phyloP scores from a whole-genome alignment of 2,329 filamentous ascomycete genomes.

The Neofusicoccum umdonicola region DNA sequence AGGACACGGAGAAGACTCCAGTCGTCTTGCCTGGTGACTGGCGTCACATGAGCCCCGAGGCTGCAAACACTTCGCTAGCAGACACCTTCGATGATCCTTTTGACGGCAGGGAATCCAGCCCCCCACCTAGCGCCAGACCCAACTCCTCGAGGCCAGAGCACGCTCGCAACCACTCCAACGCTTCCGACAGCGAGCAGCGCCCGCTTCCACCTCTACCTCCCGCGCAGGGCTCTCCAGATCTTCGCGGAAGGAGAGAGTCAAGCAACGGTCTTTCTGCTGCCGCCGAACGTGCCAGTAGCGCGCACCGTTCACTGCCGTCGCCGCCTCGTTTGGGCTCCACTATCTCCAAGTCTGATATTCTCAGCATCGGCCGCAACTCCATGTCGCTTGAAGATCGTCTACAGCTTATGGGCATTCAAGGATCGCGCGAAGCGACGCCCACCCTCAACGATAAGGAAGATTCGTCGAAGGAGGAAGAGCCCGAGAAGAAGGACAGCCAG shows the following conservation, averaged over 20 bases:
- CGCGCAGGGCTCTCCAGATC: conserved; percentile 55
- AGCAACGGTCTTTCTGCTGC: conserved; percentile 66
- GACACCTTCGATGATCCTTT: conserved; percentile 65
- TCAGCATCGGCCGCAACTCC: conserved; percentile 68
- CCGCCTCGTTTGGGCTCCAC: conserved; percentile 64
- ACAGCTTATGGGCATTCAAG: conserved; percentile 79
- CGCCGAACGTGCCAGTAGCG: conserved; percentile 67
- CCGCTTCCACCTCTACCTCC: conserved; percentile 84
- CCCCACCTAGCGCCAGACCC: neutral
- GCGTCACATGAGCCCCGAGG: conserved; percentile 72
- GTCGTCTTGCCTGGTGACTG: conserved; percentile 97
- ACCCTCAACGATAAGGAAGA: conserved; percentile 29
- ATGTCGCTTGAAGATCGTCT: conserved; percentile 86
- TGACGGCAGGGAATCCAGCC: conserved; percentile 42
- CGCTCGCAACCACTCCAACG: conserved; percentile 66
- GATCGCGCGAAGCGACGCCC: conserved; percentile 43
- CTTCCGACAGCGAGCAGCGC: conserved; percentile 76
- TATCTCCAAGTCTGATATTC: conserved; percentile 72
- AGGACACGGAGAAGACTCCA: conserved; percentile 95
- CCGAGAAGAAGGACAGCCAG: conserved; percentile 23
- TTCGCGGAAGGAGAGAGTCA: conserved; percentile 52
- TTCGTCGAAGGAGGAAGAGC: neutral
- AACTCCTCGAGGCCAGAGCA: neutral
- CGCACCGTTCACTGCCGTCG: conserved; percentile 68
- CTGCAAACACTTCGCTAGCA: conserved; percentile 53